Evolutionary conservation across 1,284 basidiomycete genomes (phyloP).

Genomic region (Puccinia coronata): DNA sequence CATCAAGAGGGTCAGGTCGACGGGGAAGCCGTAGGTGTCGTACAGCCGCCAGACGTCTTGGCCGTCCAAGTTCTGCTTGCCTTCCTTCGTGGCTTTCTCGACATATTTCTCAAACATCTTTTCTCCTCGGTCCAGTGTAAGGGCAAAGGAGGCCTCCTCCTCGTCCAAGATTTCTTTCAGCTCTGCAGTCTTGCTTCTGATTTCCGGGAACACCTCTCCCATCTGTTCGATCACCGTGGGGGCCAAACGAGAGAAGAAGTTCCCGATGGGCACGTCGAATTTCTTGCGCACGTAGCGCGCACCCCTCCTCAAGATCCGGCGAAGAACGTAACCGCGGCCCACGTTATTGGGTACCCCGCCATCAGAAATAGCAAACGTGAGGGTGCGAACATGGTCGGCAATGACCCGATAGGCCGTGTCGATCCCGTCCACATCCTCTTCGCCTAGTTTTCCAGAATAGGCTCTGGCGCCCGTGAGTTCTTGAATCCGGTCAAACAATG

Average conservation of each 20-base stretch:
- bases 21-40: conserved; percentile 98
- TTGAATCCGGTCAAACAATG: conserved; percentile 45
- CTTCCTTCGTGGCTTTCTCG: conserved; percentile 68
- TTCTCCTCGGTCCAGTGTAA: conserved; percentile 94
- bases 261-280: conserved; percentile 87
- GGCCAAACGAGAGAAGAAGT: conserved; percentile 89
- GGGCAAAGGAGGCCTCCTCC: conserved; percentile 94
- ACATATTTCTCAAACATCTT: conserved; percentile 93
- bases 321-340: conserved; percentile 46
- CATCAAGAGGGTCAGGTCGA: conserved; percentile 95
- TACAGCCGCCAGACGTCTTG: conserved; percentile 96
- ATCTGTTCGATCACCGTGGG: conserved; percentile 87
- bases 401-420: conserved; percentile 50
- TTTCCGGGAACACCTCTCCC: conserved; percentile 89
- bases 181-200: conserved; percentile 77
- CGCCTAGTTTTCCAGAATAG: conserved; percentile 42
- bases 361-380: conserved; percentile 50
- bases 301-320: conserved; percentile 40
- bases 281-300: conserved; percentile 94
- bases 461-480: conserved; percentile 38
- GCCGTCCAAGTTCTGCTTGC: conserved; percentile 73
- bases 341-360: conserved; percentile 49
- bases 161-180: conserved; percentile 95
- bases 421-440: conserved; percentile 47
- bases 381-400: conserved; percentile 48